Evolutionary conservation across 2,329 filamentous ascomycete genomes (phyloP).

Genomic region (Fusarium dimerum): DNA sequence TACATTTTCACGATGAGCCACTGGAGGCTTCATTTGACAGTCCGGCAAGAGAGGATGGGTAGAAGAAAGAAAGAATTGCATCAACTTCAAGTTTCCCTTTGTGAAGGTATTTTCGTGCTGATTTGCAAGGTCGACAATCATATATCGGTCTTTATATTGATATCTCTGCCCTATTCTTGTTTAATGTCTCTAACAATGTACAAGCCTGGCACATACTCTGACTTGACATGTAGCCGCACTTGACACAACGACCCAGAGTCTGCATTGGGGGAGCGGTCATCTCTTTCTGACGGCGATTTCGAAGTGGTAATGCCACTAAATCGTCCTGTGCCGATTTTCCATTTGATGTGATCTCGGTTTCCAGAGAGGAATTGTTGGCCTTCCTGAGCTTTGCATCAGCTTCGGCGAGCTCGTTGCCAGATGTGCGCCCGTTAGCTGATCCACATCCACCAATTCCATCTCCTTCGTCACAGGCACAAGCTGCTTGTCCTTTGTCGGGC

Average conservation of each 20-base stretch:
- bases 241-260: conserved; percentile 78
- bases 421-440: conserved; percentile 59
- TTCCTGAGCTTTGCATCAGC: conserved; percentile 62
- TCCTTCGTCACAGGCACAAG: conserved; percentile 39
- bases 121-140: background rate
- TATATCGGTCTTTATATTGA: conserved; percentile 43
- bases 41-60: background rate
- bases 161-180: conserved; percentile 71
- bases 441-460: conserved; percentile 69
- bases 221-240: conserved; percentile 94
- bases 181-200: conserved; percentile 82
- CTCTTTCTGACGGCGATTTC: conserved; percentile 28
- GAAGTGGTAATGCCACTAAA: conserved; percentile 37
- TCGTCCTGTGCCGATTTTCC: conserved; percentile 27
- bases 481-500: conserved; percentile 39
- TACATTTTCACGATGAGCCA: conserved; percentile 15
- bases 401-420: conserved; percentile 76
- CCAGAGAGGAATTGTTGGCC: conserved; percentile 23
- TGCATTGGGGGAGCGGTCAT: conserved; percentile 54
- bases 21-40: conserved; percentile 1
- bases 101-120: background rate
- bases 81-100: background rate
- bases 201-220: conserved; percentile 95
- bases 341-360: conserved; percentile 35
- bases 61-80: conserved; percentile 16